Conservation (phyloP, 176 grass and related monocot genomes). For the Cenchrus purpureus region DNA sequence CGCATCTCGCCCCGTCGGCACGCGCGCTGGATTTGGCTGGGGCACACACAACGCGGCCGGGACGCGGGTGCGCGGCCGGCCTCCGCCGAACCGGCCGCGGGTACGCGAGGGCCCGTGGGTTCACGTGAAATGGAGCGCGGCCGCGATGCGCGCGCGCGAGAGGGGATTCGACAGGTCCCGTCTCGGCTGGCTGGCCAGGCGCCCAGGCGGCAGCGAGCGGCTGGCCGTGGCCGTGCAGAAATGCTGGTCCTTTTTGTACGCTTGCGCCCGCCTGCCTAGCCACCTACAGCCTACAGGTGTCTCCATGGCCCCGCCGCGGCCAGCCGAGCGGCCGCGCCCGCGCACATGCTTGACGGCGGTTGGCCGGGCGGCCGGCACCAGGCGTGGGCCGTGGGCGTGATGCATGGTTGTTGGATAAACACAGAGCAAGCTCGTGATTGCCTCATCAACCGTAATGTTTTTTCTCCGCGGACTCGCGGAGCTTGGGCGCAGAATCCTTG, state of each 20-base stretch:
- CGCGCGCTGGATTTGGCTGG: neutral
- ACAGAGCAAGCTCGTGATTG: neutral
- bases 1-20: no score
- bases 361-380: neutral
- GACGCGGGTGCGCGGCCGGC: neutral
- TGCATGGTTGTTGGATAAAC: neutral
- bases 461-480: neutral
- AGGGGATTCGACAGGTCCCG: neutral
- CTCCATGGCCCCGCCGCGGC: neutral
- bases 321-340: neutral
- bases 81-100: neutral
- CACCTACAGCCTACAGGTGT: neutral
- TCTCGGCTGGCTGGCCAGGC: neutral
- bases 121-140: neutral
- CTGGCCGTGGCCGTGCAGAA: neutral
- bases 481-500: neutral
- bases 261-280: neutral
- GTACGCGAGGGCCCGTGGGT: neutral
- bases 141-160: neutral
- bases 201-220: neutral
- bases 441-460: neutral
- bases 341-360: slow-evolving; percentile 33
- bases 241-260: neutral
- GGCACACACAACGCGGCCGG: no score
- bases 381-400: no score